These are phyloP conservation scores for Sporothrix brasiliensis DNA, from an alignment of 2,329 filamentous ascomycete species.

Conservation along the genomic window DNA sequence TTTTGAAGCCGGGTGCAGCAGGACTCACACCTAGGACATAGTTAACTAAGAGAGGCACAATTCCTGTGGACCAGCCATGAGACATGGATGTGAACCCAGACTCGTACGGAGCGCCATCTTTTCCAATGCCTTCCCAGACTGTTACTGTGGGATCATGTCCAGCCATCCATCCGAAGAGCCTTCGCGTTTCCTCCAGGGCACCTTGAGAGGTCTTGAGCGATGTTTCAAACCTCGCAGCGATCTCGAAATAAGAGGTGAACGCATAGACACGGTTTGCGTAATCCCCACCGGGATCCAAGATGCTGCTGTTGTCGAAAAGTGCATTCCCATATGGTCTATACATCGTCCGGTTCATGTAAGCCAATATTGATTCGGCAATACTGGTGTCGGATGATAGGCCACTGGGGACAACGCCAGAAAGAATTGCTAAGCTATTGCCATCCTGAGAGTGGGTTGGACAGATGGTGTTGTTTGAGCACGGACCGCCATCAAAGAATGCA, in stretches of 20 bases:
- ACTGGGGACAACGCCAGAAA: conserved; percentile 43
- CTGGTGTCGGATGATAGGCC: conserved; percentile 38
- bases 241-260: conserved; percentile 58
- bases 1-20: conserved; percentile 48
- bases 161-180: conserved; percentile 57
- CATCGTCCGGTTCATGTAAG: conserved; percentile 46
- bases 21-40: conserved; percentile 54
- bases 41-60: conserved; percentile 52
- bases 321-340: conserved; percentile 52
- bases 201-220: conserved; percentile 30
- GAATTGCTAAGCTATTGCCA: conserved; percentile 53
- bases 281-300: conserved; percentile 41
- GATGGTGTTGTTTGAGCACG: conserved; percentile 37
- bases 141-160: conserved; percentile 51
- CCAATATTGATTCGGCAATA: conserved; percentile 44
- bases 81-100: conserved; percentile 53
- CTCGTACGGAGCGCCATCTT: conserved; percentile 49
- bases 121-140: conserved; percentile 56
- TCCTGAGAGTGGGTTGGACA: conserved; percentile 53
- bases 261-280: conserved; percentile 54
- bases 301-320: conserved; percentile 54
- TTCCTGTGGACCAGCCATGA: conserved; percentile 56
- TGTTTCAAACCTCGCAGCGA: conserved; percentile 50
- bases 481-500: conserved; percentile 52
- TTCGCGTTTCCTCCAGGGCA: conserved; percentile 49